Percentiles rank a stretch among this genome's conserved stretches.
phyloP scores from a whole-genome alignment of 2,329 filamentous ascomycete genomes.

The Aspergillus sp. region DNA sequence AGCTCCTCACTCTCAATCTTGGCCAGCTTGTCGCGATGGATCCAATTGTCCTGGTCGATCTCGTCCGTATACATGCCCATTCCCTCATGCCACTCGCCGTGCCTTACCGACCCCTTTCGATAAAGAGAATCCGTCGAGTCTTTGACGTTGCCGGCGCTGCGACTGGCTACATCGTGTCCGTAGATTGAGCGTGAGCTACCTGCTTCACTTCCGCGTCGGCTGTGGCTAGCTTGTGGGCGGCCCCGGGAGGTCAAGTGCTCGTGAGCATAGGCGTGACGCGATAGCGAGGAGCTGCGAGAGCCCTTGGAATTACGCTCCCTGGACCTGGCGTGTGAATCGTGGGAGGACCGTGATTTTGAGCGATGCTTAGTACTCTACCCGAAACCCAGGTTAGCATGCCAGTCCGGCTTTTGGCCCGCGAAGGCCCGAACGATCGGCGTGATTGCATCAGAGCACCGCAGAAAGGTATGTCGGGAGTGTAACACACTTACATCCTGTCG shows the following conservation, averaged over 20 bases:
- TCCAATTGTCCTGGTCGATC: slow-evolving; percentile 48
- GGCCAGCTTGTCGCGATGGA: slow-evolving; percentile 53
- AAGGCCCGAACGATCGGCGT: background rate
- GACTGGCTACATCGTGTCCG: slow-evolving; percentile 30
- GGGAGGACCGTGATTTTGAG: slow-evolving; percentile 39
- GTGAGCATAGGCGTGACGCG: slow-evolving; percentile 31
- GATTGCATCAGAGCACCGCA: background rate
- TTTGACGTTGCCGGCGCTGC: slow-evolving; percentile 24
- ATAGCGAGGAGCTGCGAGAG: slow-evolving; percentile 43
- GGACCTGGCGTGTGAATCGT: slow-evolving; percentile 36
- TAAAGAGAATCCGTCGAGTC: slow-evolving; percentile 27
- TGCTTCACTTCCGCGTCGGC: slow-evolving; percentile 42
- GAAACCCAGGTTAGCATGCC: slow-evolving; percentile 6
- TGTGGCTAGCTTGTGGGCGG: slow-evolving; percentile 36
- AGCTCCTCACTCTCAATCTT: slow-evolving; percentile 54
- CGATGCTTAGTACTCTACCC: slow-evolving; percentile 28
- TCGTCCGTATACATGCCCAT: slow-evolving; percentile 17
- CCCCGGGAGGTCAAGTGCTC: slow-evolving; percentile 37
- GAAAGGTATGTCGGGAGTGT: background rate
- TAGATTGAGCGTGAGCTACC: slow-evolving; percentile 41
- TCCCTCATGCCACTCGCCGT: slow-evolving; percentile 22
- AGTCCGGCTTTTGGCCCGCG: background rate
- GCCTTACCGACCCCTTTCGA: slow-evolving; percentile 20
- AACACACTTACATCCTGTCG: slow-evolving; percentile 37
- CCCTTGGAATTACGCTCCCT: slow-evolving; percentile 37